Percentiles rank a stretch among this genome's conserved stretches.
Conservation (phyloP, 495 filamentous ascomycete species). For the Xylona heveae region DNA sequence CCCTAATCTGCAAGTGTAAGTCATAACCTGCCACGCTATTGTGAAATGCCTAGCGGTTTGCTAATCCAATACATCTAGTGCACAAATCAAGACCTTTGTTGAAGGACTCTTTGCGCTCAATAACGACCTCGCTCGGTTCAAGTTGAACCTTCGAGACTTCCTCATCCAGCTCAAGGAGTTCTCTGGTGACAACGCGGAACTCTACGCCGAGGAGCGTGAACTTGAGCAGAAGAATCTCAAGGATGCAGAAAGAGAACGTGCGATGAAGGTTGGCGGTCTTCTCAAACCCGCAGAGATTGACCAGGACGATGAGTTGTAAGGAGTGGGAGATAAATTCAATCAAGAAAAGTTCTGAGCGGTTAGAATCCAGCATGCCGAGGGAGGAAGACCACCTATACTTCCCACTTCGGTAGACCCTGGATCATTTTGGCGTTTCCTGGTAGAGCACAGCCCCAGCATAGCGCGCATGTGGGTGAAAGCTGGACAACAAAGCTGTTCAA, state of each 20-base stretch:
- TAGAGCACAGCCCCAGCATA: too few relatives aligned
- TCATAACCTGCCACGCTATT: too few relatives aligned
- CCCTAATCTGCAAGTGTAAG: slow-evolving; percentile 77
- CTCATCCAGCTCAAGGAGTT: slow-evolving; percentile 94
- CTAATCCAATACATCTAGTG: slow-evolving; percentile 29
- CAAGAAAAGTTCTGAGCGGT: too few relatives aligned
- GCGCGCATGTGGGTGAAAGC: too few relatives aligned
- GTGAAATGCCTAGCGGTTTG: slow-evolving; percentile 2
- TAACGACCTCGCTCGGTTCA: slow-evolving; percentile 69
- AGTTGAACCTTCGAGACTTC: slow-evolving; percentile 87
- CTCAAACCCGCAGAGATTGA: slow-evolving; percentile 88
- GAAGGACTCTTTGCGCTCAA: slow-evolving; percentile 67
- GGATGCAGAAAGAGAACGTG: slow-evolving; percentile 61
- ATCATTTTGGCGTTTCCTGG: too few relatives aligned
- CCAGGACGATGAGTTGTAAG: slow-evolving; percentile 83
- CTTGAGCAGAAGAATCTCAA: slow-evolving; percentile 57
- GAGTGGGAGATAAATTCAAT: too few relatives aligned
- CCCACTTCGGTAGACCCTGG: too few relatives aligned
- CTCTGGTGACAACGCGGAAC: slow-evolving; percentile 69
- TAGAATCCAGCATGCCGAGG: too few relatives aligned
- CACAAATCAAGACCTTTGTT: slow-evolving; percentile 76
- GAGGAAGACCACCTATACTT: too few relatives aligned
- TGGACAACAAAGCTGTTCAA: too few relatives aligned
- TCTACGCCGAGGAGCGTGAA: slow-evolving; percentile 91
- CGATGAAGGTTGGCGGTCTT: slow-evolving; percentile 79